Evolutionary conservation across 108 stramenopile genomes (phyloP).

Genomic region (Skeletonema grethae): DNA sequence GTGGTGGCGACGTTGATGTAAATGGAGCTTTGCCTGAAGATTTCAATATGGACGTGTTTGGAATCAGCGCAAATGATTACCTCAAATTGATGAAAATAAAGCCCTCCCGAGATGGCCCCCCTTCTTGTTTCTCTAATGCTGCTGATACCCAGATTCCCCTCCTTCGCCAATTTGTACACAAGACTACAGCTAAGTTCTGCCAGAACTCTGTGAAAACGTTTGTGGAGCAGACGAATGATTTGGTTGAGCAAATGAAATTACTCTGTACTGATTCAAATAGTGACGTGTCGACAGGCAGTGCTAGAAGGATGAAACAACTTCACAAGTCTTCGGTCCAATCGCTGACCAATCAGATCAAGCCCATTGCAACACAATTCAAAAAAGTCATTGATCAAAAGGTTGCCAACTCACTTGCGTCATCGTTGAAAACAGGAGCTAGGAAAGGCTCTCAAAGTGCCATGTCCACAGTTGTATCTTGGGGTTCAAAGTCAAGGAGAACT

Average conservation of each 20-base stretch:
- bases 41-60: conserved; percentile 46
- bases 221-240: conserved; percentile 32
- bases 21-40: conserved; percentile 35
- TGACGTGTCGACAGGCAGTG: conserved; percentile 34
- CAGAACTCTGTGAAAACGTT: conserved; percentile 25
- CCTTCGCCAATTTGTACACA: conserved; percentile 37
- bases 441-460: conserved; percentile 40
- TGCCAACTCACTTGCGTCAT: conserved; percentile 9
- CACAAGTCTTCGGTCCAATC: conserved; percentile 27
- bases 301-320: conserved; percentile 23
- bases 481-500: conserved; percentile 37
- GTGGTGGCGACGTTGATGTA: neutral
- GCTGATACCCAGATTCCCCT: conserved; percentile 49
- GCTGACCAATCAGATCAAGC: conserved; percentile 13
- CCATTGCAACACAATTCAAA: conserved; percentile 33
- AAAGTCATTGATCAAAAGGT: conserved; percentile 19
- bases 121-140: conserved; percentile 33
- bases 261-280: conserved; percentile 21
- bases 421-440: conserved; percentile 34
- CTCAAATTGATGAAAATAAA: conserved; percentile 50
- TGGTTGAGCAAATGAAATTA: conserved; percentile 45
- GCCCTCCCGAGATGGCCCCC: conserved; percentile 45
- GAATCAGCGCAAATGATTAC: conserved; percentile 55
- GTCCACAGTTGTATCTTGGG: conserved; percentile 48
- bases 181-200: conserved; percentile 26